Conservation (phyloP, 2,329 filamentous ascomycete species). For the Podosphaera aphanis region DNA sequence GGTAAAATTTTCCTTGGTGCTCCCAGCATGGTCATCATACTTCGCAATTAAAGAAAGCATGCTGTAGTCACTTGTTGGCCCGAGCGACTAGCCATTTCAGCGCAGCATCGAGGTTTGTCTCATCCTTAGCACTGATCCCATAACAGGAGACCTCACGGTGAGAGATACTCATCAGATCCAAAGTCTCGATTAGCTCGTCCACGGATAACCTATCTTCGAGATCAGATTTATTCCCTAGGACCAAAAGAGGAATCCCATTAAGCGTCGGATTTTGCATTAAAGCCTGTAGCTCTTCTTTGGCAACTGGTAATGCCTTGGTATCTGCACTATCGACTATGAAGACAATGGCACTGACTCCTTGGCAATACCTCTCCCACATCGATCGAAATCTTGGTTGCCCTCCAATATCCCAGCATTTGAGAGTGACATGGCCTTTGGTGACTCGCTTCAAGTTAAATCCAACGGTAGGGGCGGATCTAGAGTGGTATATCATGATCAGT, state of each 20-base stretch:
- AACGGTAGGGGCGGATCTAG: conserved; percentile 88
- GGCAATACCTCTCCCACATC: conserved; percentile 99
- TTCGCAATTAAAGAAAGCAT: background rate
- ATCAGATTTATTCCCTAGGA: conserved; percentile 94
- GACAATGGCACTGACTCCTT: conserved; percentile 89
- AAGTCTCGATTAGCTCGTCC: conserved; percentile 80
- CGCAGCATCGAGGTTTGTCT: conserved; percentile 94
- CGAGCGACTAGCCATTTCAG: conserved; percentile 89
- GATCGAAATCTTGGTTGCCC: conserved; percentile 89
- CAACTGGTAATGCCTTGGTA: conserved; percentile 52
- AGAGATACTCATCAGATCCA: conserved; percentile 73
- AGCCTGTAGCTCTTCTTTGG: conserved; percentile 77
- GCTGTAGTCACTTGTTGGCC: conserved; percentile 25
- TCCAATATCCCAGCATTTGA: conserved; percentile 98
- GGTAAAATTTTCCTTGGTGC: background rate
- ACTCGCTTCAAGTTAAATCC: conserved; percentile 99
- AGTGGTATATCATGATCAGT: conserved; percentile 8
- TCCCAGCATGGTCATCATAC: background rate
- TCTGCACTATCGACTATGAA: conserved; percentile 97
- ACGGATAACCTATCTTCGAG: conserved; percentile 75
- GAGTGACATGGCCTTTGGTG: conserved; percentile 88
- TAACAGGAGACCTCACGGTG: conserved; percentile 95
- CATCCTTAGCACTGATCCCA: conserved; percentile 93
- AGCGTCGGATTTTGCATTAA: conserved; percentile 67
- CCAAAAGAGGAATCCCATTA: conserved; percentile 73